phyloP scores from a whole-genome alignment of 2,329 filamentous ascomycete genomes.

The Nemania sp. region DNA sequence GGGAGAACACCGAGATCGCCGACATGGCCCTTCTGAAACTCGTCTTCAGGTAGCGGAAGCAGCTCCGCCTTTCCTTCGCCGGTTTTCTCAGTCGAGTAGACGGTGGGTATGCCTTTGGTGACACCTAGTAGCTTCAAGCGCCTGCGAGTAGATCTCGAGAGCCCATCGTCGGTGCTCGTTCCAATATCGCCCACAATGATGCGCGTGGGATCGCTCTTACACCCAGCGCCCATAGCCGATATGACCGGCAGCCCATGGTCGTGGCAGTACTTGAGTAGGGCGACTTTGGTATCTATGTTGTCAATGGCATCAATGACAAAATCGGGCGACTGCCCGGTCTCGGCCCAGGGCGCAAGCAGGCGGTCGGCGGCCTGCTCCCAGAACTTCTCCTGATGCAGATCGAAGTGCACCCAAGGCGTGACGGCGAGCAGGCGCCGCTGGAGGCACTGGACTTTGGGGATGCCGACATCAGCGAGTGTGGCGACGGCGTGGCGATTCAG shows the following conservation, averaged over 20 bases:
- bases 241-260: constrained; percentile 79
- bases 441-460: constrained; percentile 86
- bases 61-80: constrained; percentile 90
- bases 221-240: constrained; percentile 94
- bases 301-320: constrained; percentile 98
- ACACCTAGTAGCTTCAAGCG: constrained; percentile 78
- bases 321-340: constrained; percentile 66
- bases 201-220: constrained; percentile 82
- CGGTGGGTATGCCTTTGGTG: constrained; percentile 82
- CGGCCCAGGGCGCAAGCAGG: constrained; percentile 69
- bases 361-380: constrained; percentile 65
- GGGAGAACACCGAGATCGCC: constrained; percentile 86
- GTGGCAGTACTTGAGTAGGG: constrained; percentile 84
- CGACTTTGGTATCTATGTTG: constrained; percentile 96
- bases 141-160: constrained; percentile 82
- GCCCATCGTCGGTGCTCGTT: constrained; percentile 80
- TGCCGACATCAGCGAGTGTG: constrained; percentile 90
- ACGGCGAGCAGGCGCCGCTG: constrained; percentile 80
- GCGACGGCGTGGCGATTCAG: constrained; percentile 96
- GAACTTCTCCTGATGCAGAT: constrained; percentile 84
- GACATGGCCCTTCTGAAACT: constrained; percentile 83
- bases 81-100: constrained; percentile 89
- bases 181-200: constrained; percentile 93
- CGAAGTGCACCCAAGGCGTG: constrained; percentile 88
- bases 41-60: constrained; percentile 82